These are phyloP conservation scores for Phoma sp. DNA, from an alignment of 2,329 filamentous ascomycete species.

Conservation along the genomic window DNA sequence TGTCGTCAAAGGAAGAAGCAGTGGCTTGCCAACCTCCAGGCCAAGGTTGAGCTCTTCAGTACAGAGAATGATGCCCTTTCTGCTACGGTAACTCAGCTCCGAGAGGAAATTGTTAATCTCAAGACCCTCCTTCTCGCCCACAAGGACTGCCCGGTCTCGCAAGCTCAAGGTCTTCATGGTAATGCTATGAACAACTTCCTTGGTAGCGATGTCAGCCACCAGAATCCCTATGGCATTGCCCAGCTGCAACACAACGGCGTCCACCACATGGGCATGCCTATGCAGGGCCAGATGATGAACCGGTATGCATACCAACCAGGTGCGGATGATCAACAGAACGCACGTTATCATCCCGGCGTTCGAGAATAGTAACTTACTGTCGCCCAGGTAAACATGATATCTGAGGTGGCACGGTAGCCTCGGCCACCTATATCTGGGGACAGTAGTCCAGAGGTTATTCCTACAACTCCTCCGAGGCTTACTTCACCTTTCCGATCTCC, in stretches of 20 bases:
- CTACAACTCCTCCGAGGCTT: not conserved
- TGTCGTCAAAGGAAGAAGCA: slow-evolving; percentile 99
- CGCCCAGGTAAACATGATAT: slow-evolving; percentile 38
- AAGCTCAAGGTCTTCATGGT: slow-evolving; percentile 75
- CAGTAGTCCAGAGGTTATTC: not conserved
- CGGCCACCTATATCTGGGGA: no score
- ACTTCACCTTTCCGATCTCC: slow-evolving; percentile 10
- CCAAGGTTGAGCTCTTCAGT: slow-evolving; percentile 92
- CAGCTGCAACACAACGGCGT: slow-evolving; percentile 51
- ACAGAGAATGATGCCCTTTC: slow-evolving; percentile 89
- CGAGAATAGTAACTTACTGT: slow-evolving; percentile 39
- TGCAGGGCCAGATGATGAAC: slow-evolving; percentile 50
- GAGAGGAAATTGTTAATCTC: slow-evolving; percentile 92
- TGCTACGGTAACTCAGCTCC: slow-evolving; percentile 80
- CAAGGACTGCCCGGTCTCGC: slow-evolving; percentile 93
- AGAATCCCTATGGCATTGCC: slow-evolving; percentile 60
- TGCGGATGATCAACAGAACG: slow-evolving; percentile 39
- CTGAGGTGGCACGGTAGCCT: slow-evolving; percentile 11
- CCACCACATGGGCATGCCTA: slow-evolving; percentile 50
- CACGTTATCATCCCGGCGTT: slow-evolving; percentile 32
- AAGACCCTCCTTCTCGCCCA: slow-evolving; percentile 93
- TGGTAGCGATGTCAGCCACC: slow-evolving; percentile 53
- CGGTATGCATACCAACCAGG: slow-evolving; percentile 45
- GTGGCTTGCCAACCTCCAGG: slow-evolving; percentile 93
- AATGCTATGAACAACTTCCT: slow-evolving; percentile 60